phyloP scores from a whole-genome alignment of 2,329 filamentous ascomycete genomes.

The Bimuria novae-zelandiae region DNA sequence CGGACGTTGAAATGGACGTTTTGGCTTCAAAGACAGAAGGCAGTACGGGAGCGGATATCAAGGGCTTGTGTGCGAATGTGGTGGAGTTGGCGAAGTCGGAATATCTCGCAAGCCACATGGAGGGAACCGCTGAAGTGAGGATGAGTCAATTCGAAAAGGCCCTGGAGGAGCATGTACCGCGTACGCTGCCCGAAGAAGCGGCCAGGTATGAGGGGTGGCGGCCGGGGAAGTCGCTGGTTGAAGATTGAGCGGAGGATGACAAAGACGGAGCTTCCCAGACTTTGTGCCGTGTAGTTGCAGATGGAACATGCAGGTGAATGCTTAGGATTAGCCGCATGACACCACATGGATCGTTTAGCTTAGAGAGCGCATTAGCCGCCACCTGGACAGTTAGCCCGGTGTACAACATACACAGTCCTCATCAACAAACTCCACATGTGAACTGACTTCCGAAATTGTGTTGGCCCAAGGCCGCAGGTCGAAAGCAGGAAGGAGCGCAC shows the following conservation, averaged over 20 bases:
- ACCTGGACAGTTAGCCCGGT: too few relatives aligned
- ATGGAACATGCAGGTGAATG: too few relatives aligned
- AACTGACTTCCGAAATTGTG: too few relatives aligned
- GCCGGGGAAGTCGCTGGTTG: slow-evolving; percentile 39
- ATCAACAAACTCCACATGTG: too few relatives aligned
- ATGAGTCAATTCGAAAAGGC: slow-evolving; percentile 57
- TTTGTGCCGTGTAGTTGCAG: too few relatives aligned
- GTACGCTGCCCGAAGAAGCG: slow-evolving; percentile 48
- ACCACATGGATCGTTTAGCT: too few relatives aligned
- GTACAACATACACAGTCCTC: too few relatives aligned
- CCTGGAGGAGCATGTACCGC: slow-evolving; percentile 46
- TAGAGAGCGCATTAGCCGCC: too few relatives aligned
- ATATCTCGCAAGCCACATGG: slow-evolving; percentile 31
- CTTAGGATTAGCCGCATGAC: too few relatives aligned
- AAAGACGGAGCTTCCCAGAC: not conserved
- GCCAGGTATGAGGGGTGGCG: slow-evolving; percentile 51
- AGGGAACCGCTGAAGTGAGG: slow-evolving; percentile 37
- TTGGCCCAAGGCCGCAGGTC: too few relatives aligned
- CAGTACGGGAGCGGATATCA: slow-evolving; percentile 84
- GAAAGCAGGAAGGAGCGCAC: too few relatives aligned
- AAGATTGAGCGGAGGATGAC: slow-evolving; percentile 9
- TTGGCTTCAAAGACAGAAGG: slow-evolving; percentile 72
- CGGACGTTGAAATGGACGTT: slow-evolving; percentile 67
- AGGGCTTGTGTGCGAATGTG: slow-evolving; percentile 56
- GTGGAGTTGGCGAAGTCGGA: slow-evolving; percentile 44